phyloP scores from a whole-genome alignment of 164 flowering plant species.

The Magnolia officinalis region DNA sequence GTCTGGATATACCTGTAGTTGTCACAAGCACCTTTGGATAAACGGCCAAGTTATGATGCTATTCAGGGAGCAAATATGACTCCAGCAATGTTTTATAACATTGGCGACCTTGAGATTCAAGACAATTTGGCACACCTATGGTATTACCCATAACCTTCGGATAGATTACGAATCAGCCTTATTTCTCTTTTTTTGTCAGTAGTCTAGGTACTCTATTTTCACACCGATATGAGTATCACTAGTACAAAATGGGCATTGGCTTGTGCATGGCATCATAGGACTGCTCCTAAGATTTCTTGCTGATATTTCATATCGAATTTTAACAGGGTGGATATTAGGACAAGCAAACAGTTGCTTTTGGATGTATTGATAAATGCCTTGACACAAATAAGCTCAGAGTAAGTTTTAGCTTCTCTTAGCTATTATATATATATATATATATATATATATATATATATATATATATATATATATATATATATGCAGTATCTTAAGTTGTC shows the following conservation, averaged over 20 bases:
- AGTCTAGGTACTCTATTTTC: neutral
- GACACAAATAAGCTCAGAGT: slow-evolving; percentile 93
- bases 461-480: too few species aligned
- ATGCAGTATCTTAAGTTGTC: too few species aligned
- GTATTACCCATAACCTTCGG: slow-evolving; percentile 25
- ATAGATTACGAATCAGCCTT: neutral
- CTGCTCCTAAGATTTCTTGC: neutral
- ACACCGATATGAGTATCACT: too few species aligned
- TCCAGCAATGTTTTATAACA: slow-evolving; percentile 88
- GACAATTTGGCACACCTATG: slow-evolving; percentile 88
- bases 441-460: too few species aligned
- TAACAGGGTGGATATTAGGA: slow-evolving; percentile 85
- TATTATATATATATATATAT: too few species aligned
- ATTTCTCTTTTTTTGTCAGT: neutral
- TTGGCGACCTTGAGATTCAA: slow-evolving; percentile 91
- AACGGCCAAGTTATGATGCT: slow-evolving; percentile 83
- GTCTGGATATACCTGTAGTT: slow-evolving; percentile 42
- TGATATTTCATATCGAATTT: slow-evolving; percentile 12
- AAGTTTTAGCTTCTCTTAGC: slow-evolving; percentile 23
- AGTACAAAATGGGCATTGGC: neutral
- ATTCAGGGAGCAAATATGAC: slow-evolving; percentile 82
- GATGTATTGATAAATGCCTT: slow-evolving; percentile 79
- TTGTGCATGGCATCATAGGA: neutral
- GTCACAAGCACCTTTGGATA: slow-evolving; percentile 79
- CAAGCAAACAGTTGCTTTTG: slow-evolving; percentile 64